Evolutionary conservation across 495 filamentous ascomycete genomes (phyloP).

Genomic region (Daldinia concentrica): DNA sequence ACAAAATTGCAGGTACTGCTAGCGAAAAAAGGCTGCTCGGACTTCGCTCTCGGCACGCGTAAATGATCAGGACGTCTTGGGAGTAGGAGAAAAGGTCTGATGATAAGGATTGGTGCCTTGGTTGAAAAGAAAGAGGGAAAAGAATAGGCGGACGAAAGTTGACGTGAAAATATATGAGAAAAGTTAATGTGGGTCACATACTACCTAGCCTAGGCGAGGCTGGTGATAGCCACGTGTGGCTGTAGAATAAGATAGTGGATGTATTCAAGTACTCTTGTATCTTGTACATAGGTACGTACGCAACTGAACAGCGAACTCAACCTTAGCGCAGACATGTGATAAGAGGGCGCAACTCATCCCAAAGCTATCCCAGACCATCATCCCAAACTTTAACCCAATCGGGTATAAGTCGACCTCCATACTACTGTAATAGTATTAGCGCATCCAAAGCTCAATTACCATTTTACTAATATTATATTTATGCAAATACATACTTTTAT

Average conservation of each 20-base stretch:
- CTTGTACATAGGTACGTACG: no score
- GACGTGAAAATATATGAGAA: slow-evolving; percentile 7
- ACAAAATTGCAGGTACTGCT: slow-evolving; percentile 56
- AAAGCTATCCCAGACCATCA: no score
- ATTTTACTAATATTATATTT: no score
- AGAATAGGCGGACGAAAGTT: not conserved
- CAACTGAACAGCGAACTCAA: no score
- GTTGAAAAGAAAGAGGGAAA: slow-evolving; percentile 11
- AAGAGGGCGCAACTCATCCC: no score
- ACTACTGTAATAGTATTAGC: no score
- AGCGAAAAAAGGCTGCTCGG: slow-evolving; percentile 61
- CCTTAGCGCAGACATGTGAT: no score
- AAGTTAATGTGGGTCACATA: not conserved
- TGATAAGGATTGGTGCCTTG: slow-evolving; percentile 65
- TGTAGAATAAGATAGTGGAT: not conserved
- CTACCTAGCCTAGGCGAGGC: not conserved
- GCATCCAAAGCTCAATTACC: no score
- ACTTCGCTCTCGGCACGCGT: slow-evolving; percentile 57
- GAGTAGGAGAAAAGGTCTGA: slow-evolving; percentile 47
- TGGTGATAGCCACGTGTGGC: not conserved
- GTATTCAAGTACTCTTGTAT: no score
- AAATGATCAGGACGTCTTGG: slow-evolving; percentile 61
- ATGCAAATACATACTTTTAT: no score
- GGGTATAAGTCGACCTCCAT: no score
- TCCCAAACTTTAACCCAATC: no score